phyloP scores from a whole-genome alignment of 2,329 filamentous ascomycete species.

The Fusarium sp. region DNA sequence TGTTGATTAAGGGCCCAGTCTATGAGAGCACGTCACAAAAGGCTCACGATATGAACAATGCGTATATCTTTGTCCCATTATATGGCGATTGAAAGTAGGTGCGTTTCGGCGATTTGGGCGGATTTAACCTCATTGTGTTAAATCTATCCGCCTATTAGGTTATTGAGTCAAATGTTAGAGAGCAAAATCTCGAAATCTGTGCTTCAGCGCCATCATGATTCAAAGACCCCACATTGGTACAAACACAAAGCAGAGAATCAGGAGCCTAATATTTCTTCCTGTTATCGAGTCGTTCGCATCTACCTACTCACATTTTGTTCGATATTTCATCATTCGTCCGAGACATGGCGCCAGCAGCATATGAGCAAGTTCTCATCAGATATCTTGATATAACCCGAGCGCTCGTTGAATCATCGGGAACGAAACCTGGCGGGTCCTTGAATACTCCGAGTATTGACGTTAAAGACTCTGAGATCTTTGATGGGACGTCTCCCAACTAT shows the following conservation, averaged over 20 bases:
- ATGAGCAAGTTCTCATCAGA: constrained; percentile 42
- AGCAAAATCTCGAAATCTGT: neutral
- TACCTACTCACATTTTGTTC: neutral
- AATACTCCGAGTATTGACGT: neutral
- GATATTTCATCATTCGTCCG: neutral
- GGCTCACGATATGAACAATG: neutral
- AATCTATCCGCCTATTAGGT: constrained; percentile 5
- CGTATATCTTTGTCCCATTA: neutral
- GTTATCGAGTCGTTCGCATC: neutral
- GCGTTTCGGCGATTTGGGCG: neutral
- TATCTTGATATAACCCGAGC: constrained; percentile 44
- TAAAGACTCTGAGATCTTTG: neutral
- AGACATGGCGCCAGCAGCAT: constrained; percentile 40
- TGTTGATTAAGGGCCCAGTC: neutral
- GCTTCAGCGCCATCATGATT: constrained; percentile 3
- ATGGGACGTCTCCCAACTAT: neutral
- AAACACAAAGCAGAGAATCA: neutral
- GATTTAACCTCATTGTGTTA: constrained; percentile 1
- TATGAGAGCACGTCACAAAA: neutral
- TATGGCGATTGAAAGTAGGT: neutral
- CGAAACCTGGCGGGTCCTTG: neutral
- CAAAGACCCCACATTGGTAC: neutral
- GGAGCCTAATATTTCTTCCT: neutral
- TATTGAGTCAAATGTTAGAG: neutral
- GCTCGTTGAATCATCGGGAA: constrained; percentile 19